Conservation (phyloP, 1,139 yeast genomes). For the Blastobotrys buckinghamii region DNA sequence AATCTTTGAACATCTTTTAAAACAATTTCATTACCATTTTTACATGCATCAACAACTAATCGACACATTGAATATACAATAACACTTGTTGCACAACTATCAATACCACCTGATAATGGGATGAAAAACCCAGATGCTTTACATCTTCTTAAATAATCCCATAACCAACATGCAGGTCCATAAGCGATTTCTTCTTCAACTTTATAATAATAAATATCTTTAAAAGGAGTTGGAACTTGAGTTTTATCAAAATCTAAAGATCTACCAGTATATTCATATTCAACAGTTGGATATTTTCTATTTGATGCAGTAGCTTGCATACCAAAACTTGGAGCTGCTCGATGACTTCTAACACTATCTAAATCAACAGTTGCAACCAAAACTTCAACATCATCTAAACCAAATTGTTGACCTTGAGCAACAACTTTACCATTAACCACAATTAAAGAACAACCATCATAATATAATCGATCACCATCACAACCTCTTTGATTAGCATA, state of each 20-base stretch:
- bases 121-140: conserved; percentile 85
- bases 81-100: conserved; percentile 94
- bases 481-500: conserved; percentile 96
- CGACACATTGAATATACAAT: conserved; percentile 94
- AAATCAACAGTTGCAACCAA: conserved; percentile 88
- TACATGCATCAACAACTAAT: conserved; percentile 56
- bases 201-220: conserved; percentile 52
- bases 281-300: conserved; percentile 53
- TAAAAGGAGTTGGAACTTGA: conserved; percentile 51
- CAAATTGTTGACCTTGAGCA: conserved; percentile 90
- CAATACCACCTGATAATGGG: conserved; percentile 96
- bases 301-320: conserved; percentile 51
- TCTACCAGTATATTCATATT: conserved; percentile 14
- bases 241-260: conserved; percentile 51
- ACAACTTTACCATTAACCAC: conserved; percentile 86
- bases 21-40: conserved; percentile 66
- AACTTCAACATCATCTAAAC: conserved; percentile 86
- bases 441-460: conserved; percentile 95
- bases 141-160: conserved; percentile 94
- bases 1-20: conserved; percentile 64
- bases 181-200: conserved; percentile 96
- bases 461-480: conserved; percentile 94
- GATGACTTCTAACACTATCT: conserved; percentile 81
- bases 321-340: conserved; percentile 68
- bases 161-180: conserved; percentile 99